Evolutionary conservation across 2,329 filamentous ascomycete genomes (phyloP), one percentile per base, ranked within the genome.

Genomic region (Uncinocarpus reesii): DNA sequence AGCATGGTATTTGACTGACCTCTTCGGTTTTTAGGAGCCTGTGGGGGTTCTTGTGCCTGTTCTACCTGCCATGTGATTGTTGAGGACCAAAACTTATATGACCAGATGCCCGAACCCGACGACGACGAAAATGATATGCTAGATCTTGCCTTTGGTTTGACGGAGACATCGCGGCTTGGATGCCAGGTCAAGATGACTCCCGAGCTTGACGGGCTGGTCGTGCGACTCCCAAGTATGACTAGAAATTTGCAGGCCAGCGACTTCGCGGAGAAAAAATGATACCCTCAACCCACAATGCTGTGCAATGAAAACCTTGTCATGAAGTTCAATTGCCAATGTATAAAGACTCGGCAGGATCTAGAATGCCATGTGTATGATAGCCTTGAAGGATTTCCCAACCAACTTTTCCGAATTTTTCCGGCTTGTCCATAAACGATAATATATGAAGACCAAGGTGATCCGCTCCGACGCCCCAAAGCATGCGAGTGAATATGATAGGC

Each of bases 201-300:
- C 67, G 87, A 93, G 57, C 68, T 96, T 55, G 85, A 96, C 63
- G 92, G 92, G 0, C 55, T 98, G 59, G 79, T 80, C 38, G 87
- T 98, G 26, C 84, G 79, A 65, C 69, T 98, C 60, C 92, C 92
- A 10, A 81, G 80, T 31, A 95, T 95, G 88, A 96, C 92, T 55
- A 77, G 92, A 65, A 98, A 98, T 63, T 61, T 98, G 68, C 92
- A 98, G 70, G 86, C 87, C 11, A 94, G 86, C 66, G 92, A 98
- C 69, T 98, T 98, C 60, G 74, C 60, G 64, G 58, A 67, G 24
- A 58, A 70, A 58, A 69, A 68, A 56, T 50, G 23, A 48, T 46
- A 26, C 13, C 26, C 38, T 28, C n/a, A 2, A 15, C 18, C n/a
- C n/a, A n/a, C n/a, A n/a, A n/a, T n/a, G n/a, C n/a, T n/a, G n/a